Evolutionary conservation across 805 yeast genomes (phyloP).

Genomic region (Ogataea corticis): DNA sequence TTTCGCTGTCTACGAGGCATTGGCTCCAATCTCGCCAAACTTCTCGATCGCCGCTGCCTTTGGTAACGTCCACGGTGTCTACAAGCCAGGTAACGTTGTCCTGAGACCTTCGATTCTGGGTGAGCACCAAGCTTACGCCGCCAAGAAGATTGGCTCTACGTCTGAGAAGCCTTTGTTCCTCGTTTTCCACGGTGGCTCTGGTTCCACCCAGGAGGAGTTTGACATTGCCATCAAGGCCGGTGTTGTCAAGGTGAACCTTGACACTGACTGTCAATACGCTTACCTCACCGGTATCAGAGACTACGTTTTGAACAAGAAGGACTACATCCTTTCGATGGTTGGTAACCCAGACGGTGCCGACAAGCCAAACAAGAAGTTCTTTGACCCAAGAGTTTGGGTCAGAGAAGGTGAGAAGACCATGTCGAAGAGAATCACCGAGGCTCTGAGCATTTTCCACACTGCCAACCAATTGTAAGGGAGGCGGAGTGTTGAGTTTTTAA

Average conservation of each 20-base stretch:
- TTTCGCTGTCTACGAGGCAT: conserved; percentile 85
- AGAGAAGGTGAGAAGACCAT: conserved; percentile 99
- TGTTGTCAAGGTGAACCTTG: conserved; percentile 98
- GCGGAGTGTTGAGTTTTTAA: too few relatives aligned
- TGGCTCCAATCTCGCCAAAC: conserved; percentile 89
- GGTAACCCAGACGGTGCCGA: conserved; percentile 99
- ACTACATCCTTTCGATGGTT: conserved; percentile 82
- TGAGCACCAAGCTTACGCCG: conserved; percentile 91
- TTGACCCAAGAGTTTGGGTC: conserved; percentile 99
- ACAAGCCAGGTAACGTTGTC: conserved; percentile 98
- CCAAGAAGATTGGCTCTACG: conserved; percentile 56
- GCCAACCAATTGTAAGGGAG: conserved; percentile 51
- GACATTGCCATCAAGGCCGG: conserved; percentile 89
- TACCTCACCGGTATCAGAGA: conserved; percentile 97
- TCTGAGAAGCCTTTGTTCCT: conserved; percentile 77
- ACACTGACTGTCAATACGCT: conserved; percentile 98
- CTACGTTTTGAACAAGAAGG: conserved; percentile 94
- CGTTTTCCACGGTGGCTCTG: conserved; percentile 99
- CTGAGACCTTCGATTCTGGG: conserved; percentile 91
- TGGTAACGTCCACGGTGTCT: conserved; percentile 99
- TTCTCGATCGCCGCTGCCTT: conserved; percentile 99
- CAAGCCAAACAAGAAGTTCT: conserved; percentile 99
- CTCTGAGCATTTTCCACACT: conserved; percentile 85
- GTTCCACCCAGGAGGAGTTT: conserved; percentile 90
- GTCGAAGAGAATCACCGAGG: conserved; percentile 80